These are phyloP conservation scores for Tolypocladium album DNA, from an alignment of 2,329 filamentous ascomycete species.

Conservation along the genomic window DNA sequence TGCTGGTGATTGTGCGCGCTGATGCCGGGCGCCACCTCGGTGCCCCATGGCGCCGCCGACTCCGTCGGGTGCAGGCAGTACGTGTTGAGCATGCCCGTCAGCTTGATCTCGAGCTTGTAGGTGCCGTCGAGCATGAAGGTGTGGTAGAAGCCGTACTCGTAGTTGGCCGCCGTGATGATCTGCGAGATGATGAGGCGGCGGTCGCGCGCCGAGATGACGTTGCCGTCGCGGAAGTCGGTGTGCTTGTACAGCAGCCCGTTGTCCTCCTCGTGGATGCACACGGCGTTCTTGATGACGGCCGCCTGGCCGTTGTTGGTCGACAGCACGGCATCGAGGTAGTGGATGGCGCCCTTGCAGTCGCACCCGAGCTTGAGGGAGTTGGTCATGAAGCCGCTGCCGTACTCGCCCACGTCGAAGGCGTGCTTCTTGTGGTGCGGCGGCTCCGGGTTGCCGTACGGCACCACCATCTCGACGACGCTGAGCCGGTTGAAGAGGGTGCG, in stretches of 20 bases:
- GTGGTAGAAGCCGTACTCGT: constrained; percentile 42
- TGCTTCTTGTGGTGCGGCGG: constrained; percentile 54
- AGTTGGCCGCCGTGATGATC: constrained; percentile 56
- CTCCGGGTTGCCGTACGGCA: constrained; percentile 56
- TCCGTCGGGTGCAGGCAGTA: constrained; percentile 28
- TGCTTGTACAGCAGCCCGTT: constrained; percentile 55
- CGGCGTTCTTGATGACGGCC: constrained; percentile 50
- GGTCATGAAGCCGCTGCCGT: constrained; percentile 51
- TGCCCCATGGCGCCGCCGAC: constrained; percentile 38
- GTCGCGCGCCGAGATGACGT: constrained; percentile 45
- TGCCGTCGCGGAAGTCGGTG: constrained; percentile 48
- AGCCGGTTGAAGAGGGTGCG: constrained; percentile 58
- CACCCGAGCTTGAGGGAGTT: constrained; percentile 54
- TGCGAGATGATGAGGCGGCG: constrained; percentile 52
- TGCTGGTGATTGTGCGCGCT: constrained; percentile 62
- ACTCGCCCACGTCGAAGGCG: constrained; percentile 60
- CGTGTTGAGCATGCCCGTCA: constrained; percentile 35
- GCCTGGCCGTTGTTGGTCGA: constrained; percentile 37
- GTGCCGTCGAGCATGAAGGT: constrained; percentile 47
- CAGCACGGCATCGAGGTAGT: constrained; percentile 27
- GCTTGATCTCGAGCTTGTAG: constrained; percentile 47
- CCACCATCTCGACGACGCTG: constrained; percentile 60
- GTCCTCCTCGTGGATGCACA: constrained; percentile 27
- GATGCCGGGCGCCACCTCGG: constrained; percentile 51
- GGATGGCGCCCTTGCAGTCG: constrained; percentile 54